phyloP scores from a whole-genome alignment of 169 alveolate species.

The Amoebophrya sp. region DNA sequence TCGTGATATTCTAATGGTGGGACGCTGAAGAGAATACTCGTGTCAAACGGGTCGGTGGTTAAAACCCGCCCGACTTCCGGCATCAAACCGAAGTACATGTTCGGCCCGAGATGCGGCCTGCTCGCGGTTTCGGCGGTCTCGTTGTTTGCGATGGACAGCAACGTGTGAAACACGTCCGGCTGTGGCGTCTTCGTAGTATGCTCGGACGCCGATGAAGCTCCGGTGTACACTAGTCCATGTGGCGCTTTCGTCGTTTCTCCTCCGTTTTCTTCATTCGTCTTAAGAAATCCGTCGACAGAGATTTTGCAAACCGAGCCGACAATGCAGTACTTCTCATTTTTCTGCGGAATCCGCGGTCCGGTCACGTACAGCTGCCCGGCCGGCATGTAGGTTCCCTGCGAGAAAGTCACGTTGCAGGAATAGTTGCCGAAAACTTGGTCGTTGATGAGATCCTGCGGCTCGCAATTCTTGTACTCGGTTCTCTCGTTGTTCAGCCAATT shows the following conservation, averaged over 20 bases:
- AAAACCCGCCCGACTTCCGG: background rate
- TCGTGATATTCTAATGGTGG: too few relatives aligned
- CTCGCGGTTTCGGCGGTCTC: background rate
- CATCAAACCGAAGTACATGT: background rate
- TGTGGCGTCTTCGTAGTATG: background rate
- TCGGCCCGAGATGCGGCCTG: background rate
- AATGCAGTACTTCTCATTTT: background rate
- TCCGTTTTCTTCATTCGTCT: background rate
- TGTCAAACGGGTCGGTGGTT: too few relatives aligned
- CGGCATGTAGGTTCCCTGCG: background rate
- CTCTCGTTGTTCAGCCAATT: background rate
- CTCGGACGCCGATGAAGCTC: background rate
- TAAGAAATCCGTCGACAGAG: background rate
- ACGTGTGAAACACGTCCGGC: background rate
- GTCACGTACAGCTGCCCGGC: conserved; percentile 15
- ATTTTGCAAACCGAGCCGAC: background rate
- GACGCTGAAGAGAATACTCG: too few relatives aligned
- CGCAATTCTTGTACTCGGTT: background rate
- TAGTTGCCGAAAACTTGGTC: too few relatives aligned
- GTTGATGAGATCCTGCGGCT: too few relatives aligned
- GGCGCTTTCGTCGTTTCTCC: background rate
- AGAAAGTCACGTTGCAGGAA: too few relatives aligned
- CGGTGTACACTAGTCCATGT: too few relatives aligned
- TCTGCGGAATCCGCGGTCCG: background rate
- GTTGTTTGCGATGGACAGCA: background rate